Evolutionary conservation across 345 rosid genomes (phyloP), one percentile per base, ranked within the genome.

Genomic region (Brassica nigra): DNA sequence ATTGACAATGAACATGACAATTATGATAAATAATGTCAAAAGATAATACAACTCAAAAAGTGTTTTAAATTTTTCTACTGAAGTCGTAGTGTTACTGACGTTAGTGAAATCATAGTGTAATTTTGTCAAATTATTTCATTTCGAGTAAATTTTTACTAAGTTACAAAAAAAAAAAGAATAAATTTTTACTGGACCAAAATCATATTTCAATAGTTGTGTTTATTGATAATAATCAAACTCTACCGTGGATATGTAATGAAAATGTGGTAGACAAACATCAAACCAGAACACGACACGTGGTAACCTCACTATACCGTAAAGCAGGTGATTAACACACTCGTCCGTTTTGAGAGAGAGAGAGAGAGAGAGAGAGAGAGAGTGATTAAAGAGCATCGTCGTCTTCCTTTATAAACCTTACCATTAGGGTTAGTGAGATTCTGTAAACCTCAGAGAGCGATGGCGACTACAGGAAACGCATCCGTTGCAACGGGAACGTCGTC

Each of bases 401-500:
- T 58, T 34, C 55, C 74, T 61, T 68, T 75, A 80, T 49, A 80
- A 69, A 75, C 79, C 83, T 79, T 75, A 42, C 20, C 14, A 29
- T 57, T 64, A 75, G 76, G 76, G 76, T 76, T 66, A n/a, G 37
- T 20, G 10, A 33, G 10, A 33, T 8, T 20, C 74, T 29, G 16
- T 29, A n/a, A 4, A 18, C 37, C 31, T 3, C 2, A 12, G 4
- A 68, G 57, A 49, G 49, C 23, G 66, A 82, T 78, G 84, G 84
- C 78, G 73, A 68, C 73, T 9, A 52, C 84, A 18, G 84, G 78
- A 0, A 66, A 6, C 61, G 82, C 78, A 15, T 78, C 77, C 59
- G 79, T 9, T 44, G 78, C 57, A 6, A 49, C 57, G 18, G 57
- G 57, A 49, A 49, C 49, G 27, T 23, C 27, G 27, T 23, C 23